A percentile compares a stretch with the other conserved stretches of the same genome.
Conservation (phyloP, 2,329 filamentous ascomycete species). For the Paracoccidioides brasiliensis region DNA sequence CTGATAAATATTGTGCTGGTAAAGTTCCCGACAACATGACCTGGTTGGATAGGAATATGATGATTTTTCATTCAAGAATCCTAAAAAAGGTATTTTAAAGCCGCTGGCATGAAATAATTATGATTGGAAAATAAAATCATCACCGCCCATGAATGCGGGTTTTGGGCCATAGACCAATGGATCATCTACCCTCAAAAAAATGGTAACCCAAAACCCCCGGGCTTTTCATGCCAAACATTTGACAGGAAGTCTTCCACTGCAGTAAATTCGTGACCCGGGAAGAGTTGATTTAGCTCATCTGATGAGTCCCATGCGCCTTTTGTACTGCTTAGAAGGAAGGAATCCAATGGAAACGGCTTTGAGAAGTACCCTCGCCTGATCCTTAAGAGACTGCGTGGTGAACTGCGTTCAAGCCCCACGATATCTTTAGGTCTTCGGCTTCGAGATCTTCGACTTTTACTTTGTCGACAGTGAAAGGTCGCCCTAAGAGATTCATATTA, state of each 20-base stretch:
- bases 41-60: too few relatives aligned
- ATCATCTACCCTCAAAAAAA: too few relatives aligned
- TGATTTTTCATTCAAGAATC: too few relatives aligned
- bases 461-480: slow-evolving; percentile 30
- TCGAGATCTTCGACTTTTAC: slow-evolving; percentile 37
- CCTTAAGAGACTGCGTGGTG: slow-evolving; percentile 17
- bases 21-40: too few relatives aligned
- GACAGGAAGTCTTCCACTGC: slow-evolving; percentile 18
- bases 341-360: slow-evolving; percentile 13
- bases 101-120: too few relatives aligned
- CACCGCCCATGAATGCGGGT: too few relatives aligned
- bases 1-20: too few relatives aligned
- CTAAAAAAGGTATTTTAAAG: too few relatives aligned
- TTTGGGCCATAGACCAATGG: too few relatives aligned
- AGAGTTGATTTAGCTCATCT: slow-evolving; percentile 22
- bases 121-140: too few relatives aligned
- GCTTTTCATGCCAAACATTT: slow-evolving; percentile 12
- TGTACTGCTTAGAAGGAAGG: slow-evolving; percentile 12
- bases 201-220: too few relatives aligned
- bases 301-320: slow-evolving; percentile 16
- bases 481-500: slow-evolving; percentile 9
- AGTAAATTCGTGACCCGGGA: slow-evolving; percentile 23
- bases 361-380: slow-evolving; percentile 14
- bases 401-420: slow-evolving; percentile 13
- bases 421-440: slow-evolving; percentile 23